phyloP scores from a whole-genome alignment of 441 rosid genomes.

The Gossypium gossypioides region DNA sequence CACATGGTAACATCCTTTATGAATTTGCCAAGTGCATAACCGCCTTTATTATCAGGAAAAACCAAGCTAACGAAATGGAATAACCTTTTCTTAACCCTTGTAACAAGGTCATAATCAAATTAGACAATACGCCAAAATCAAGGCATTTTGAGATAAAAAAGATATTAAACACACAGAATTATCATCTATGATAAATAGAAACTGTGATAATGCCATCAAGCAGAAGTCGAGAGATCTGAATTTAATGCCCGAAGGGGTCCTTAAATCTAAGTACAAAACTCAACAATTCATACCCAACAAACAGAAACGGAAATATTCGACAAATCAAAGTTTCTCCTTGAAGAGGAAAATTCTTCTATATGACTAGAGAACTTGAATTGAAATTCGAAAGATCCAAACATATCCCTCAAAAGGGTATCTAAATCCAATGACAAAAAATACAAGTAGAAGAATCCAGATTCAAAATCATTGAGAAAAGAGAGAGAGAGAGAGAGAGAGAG shows the following conservation, averaged over 20 bases:
- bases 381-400: slow-evolving; percentile 18
- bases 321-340: neutral
- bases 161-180: neutral
- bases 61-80: neutral
- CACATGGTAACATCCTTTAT: neutral
- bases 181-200: neutral
- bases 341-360: neutral
- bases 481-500: too few species aligned
- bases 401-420: neutral
- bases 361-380: neutral
- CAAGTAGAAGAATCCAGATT: neutral
- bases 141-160: neutral
- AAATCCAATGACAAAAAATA: slow-evolving; percentile 1
- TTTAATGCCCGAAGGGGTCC: slow-evolving; percentile 4
- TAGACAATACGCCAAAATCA: slow-evolving; percentile 3
- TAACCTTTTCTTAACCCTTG: neutral
- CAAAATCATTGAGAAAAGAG: neutral
- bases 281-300: neutral
- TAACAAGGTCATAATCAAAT: neutral
- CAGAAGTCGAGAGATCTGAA: slow-evolving; percentile 11
- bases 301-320: neutral
- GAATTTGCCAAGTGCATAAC: neutral
- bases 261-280: slow-evolving; percentile 9
- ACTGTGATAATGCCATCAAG: neutral
- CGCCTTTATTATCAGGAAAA: neutral